A percentile compares a stretch with the other conserved stretches of the same genome.
phyloP scores from a whole-genome alignment of 441 rosid species.

The Jatropha multifida region DNA sequence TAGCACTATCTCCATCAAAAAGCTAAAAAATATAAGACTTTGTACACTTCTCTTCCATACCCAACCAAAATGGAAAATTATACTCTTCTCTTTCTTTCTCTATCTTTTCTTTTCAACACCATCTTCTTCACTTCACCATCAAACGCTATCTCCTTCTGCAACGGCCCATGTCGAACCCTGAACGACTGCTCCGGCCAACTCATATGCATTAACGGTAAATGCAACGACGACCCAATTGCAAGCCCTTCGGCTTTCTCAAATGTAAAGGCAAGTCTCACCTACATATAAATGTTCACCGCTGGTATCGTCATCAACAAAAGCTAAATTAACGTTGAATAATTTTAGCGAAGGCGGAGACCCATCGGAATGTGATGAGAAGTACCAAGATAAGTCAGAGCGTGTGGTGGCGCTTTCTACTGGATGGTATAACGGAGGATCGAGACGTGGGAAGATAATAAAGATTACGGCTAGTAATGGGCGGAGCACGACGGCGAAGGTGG shows the following conservation, averaged over 20 bases:
- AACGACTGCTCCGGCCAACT: conserved; percentile 38
- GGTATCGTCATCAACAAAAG: conserved; percentile 26
- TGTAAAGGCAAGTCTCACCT: conserved; percentile 13
- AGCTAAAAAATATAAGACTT: too few relatives aligned
- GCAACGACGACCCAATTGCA: conserved; percentile 38
- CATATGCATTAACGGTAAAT: conserved; percentile 36
- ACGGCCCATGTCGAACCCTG: conserved; percentile 31
- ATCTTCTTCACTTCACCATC: conserved; percentile 12
- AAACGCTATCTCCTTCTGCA: conserved; percentile 33
- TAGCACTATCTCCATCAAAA: too few relatives aligned
- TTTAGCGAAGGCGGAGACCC: conserved; percentile 33
- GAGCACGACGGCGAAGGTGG: conserved; percentile 37
- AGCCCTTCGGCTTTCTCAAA: conserved; percentile 21
- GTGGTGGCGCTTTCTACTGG: conserved; percentile 43
- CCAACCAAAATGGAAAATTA: background rate
- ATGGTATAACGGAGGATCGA: conserved; percentile 31
- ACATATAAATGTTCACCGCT: conserved; percentile 36
- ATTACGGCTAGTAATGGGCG: conserved; percentile 32
- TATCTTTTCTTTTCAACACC: background rate
- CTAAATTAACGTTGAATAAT: conserved; percentile 33
- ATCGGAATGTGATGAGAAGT: conserved; percentile 28
- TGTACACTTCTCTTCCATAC: background rate
- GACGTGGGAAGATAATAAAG: conserved; percentile 33
- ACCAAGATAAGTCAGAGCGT: conserved; percentile 16
- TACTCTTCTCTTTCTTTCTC: background rate